Evolutionary conservation across 345 rosid species (phyloP).

Genomic region (Kernera saxatilis): DNA sequence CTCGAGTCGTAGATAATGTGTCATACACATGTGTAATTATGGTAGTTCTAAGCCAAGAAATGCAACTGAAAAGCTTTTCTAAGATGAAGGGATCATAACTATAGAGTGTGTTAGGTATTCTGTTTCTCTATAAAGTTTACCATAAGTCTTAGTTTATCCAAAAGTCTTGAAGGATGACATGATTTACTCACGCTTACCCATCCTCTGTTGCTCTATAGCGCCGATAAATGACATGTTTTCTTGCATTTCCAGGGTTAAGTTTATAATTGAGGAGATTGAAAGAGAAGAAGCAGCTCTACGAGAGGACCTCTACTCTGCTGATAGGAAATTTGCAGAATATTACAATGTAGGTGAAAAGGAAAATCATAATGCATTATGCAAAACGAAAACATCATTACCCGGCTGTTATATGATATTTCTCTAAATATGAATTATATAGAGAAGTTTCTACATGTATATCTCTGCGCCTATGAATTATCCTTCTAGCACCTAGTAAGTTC

Average conservation of each 20-base stretch:
- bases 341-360: slow-evolving; percentile 59
- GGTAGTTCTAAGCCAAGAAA: slow-evolving; percentile 1
- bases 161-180: not conserved
- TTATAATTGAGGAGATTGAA: slow-evolving; percentile 90
- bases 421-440: not conserved
- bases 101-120: not conserved
- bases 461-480: not conserved
- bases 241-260: slow-evolving; percentile 65
- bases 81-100: not conserved
- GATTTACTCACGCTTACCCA: not conserved
- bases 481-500: not conserved
- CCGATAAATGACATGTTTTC: not conserved
- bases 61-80: not conserved
- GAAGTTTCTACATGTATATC: not conserved
- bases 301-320: slow-evolving; percentile 93
- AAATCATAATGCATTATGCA: not conserved
- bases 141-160: too few species aligned
- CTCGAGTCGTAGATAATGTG: slow-evolving; percentile 7
- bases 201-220: not conserved
- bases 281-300: slow-evolving; percentile 84
- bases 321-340: slow-evolving; percentile 88
- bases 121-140: not conserved
- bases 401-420: not conserved
- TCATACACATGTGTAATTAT: not conserved
- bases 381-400: not conserved